phyloP scores from a whole-genome alignment of 202 grass and related monocot species.

The Musa balbisiana region DNA sequence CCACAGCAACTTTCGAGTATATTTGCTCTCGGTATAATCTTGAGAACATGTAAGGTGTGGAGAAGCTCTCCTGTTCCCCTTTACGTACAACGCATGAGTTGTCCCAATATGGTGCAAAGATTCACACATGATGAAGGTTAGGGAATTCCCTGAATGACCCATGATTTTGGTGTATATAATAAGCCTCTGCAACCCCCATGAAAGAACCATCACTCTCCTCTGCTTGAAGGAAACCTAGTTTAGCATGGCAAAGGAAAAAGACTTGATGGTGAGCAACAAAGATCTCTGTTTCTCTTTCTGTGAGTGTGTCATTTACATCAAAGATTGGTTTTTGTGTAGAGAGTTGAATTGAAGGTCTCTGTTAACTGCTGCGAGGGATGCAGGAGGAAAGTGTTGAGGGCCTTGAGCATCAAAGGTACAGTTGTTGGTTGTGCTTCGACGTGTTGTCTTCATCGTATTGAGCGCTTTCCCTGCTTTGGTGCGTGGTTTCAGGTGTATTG shows the following conservation, averaged over 20 bases:
- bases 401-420: conserved; percentile 61
- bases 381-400: conserved; percentile 81
- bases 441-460: too few species aligned
- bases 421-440: too few species aligned
- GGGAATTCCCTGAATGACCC: background rate
- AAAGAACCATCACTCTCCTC: background rate
- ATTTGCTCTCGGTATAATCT: too few species aligned
- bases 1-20: too few species aligned
- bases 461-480: too few species aligned
- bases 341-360: conserved; percentile 74
- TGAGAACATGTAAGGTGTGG: background rate
- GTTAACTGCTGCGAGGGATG: conserved; percentile 92
- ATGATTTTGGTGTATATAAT: too few species aligned
- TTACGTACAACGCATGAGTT: too few species aligned
- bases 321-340: conserved; percentile 32
- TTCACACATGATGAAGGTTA: background rate
- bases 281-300: background rate
- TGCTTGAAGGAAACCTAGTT: too few species aligned
- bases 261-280: conserved; percentile 12
- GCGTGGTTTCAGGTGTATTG: conserved; percentile 47
- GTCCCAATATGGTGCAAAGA: background rate
- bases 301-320: background rate
- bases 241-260: conserved; percentile 12
- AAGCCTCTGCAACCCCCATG: too few species aligned
- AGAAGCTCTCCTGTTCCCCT: too few species aligned